Conservation (phyloP, 495 filamentous ascomycete genomes). For the Massariosphaeria phaeospora region DNA sequence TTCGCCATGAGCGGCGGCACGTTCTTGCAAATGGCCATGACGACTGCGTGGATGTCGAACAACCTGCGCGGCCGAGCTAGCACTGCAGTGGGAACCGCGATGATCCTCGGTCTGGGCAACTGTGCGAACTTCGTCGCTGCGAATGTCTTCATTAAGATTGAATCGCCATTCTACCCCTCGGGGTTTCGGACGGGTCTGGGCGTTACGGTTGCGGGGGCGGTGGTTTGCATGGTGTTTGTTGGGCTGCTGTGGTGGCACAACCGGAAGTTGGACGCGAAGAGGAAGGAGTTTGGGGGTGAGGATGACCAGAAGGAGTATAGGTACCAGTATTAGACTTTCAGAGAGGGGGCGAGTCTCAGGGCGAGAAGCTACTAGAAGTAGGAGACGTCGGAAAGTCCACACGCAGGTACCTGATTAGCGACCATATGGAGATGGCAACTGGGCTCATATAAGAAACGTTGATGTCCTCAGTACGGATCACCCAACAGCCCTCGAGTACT, state of each 20-base stretch:
- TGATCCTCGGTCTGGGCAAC: constrained; percentile 26
- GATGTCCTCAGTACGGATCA: no score
- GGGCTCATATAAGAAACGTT: no score
- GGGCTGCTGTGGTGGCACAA: constrained; percentile 20
- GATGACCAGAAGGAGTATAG: constrained; percentile 25
- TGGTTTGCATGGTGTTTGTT: constrained; percentile 9
- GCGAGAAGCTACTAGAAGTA: no score
- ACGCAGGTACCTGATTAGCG: no score
- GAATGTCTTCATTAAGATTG: constrained; percentile 28
- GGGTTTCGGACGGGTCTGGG: constrained; percentile 24
- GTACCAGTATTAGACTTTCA: constrained; percentile 16
- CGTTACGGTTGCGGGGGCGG: constrained; percentile 13
- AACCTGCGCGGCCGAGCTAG: constrained; percentile 23
- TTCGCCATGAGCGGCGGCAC: constrained; percentile 22
- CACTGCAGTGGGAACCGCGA: constrained; percentile 20
- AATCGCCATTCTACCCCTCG: constrained; percentile 24
- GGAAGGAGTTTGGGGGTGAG: constrained; percentile 7
- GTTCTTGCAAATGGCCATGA: constrained; percentile 29
- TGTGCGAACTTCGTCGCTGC: constrained; percentile 30
- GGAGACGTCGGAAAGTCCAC: no score
- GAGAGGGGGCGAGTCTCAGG: background rate
- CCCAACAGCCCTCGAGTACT: no score
- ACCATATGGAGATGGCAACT: no score
- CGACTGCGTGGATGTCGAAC: constrained; percentile 26
- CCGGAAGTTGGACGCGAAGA: constrained; percentile 21